Base-by-base conservation (phyloP, 139 green algal species). In the Coelastrella sp. region DNA sequence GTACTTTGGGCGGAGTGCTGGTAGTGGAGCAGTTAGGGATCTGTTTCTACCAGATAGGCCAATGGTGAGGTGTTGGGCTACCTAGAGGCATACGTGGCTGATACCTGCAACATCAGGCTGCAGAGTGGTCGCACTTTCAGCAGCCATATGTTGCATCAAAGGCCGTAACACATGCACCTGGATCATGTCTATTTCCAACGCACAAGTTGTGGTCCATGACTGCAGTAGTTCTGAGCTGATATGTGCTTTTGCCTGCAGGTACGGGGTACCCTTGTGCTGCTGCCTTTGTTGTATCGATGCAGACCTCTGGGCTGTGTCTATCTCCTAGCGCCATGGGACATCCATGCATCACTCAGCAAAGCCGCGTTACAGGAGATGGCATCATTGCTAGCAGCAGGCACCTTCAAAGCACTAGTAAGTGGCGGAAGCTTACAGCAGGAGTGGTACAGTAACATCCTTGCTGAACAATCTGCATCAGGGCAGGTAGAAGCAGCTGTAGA, bases 261-360 rank as follows among this genome's bases (percentile, higher is more conserved):
- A 9, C 69, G 81, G 17, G 87, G 87, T 35, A 91, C 88, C n/a
- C 74, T 91, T 45, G 88, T 91, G 15, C 80, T 91, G 41, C 84
- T 91, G 79, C 88, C 88, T 35, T 66, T 91, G 30, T 35, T 89
- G 63, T 86, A 87, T 59, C 73, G 75, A 43, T 89, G 88, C 73
- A 72, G 88, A 17, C 35, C 79, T 41, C 73, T 91, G 72, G 88
- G 88, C 72, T 89, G 84, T 77, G 80, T 91, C 2, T 91, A 91
- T 74, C 78, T 91, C 17, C 84, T 89, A 13, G 84, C 88, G 0
- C 32, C 79, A 34, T 86, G 85, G 51, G 87, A 90, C 69, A 85
- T 90, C 27, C 84, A 90, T 27, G 62, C 86, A 7, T 45, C 41
- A 1, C 51, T 90, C 40, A 74, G 71, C 50, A 82, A 83, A 27